These are phyloP conservation scores for Mycena maculata DNA, from an alignment of 768 basidiomycete species.

Conservation along the genomic window DNA sequence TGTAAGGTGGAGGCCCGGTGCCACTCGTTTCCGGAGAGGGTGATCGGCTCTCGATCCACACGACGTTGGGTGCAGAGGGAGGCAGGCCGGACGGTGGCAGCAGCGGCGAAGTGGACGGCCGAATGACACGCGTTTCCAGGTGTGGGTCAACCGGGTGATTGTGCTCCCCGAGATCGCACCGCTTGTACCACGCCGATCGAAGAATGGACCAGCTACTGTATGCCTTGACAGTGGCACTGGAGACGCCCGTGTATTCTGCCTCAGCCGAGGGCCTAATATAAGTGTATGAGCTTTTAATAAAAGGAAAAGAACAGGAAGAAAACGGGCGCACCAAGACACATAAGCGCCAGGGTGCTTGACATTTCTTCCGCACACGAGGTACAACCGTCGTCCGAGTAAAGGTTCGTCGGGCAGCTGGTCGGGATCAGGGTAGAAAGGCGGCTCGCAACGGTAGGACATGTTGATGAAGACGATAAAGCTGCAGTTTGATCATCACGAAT, in stretches of 20 bases:
- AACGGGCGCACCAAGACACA: background rate
- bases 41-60: too few species aligned
- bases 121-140: too few species aligned
- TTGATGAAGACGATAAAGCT: too few species aligned
- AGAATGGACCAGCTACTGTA: background rate
- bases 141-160: background rate
- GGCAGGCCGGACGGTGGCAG: too few species aligned
- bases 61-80: too few species aligned
- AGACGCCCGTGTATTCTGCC: background rate
- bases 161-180: background rate
- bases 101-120: too few species aligned
- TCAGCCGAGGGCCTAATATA: background rate
- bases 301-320: background rate
- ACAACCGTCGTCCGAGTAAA: background rate
- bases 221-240: background rate
- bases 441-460: background rate
- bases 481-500: too few species aligned
- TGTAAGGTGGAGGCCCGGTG: too few species aligned
- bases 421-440: background rate
- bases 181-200: background rate
- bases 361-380: background rate
- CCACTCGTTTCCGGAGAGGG: too few species aligned
- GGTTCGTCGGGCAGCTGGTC: background rate
- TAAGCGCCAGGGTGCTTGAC: background rate
- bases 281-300: background rate